Conservation (phyloP, 768 basidiomycete species). For the Cystofilobasidium macerans region DNA sequence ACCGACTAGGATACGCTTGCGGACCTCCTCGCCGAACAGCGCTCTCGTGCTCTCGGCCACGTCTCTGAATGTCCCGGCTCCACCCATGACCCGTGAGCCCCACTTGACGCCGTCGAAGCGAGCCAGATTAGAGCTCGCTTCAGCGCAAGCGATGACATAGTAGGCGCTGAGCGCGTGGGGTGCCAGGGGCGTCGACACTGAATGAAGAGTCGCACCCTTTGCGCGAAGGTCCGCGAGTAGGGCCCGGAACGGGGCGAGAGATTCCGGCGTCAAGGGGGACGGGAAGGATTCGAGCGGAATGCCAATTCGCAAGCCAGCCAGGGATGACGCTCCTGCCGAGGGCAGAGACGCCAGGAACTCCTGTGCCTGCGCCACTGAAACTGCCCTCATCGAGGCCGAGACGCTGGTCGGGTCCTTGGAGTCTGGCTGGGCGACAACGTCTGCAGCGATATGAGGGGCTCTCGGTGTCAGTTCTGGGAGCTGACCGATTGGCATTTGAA, state of each 20-base stretch:
- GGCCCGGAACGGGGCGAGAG: conserved; percentile 43
- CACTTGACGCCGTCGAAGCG: conserved; percentile 80
- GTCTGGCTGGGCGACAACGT: conserved; percentile 51
- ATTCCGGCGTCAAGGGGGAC: conserved; percentile 47
- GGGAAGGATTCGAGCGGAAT: conserved; percentile 82
- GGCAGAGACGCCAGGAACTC: conserved; percentile 7
- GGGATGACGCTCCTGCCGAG: conserved; percentile 14
- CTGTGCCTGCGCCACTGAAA: conserved; percentile 26
- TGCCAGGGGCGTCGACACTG: conserved; percentile 62
- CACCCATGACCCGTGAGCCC: conserved; percentile 42
- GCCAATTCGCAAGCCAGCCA: conserved; percentile 57
- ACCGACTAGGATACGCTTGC: conserved; percentile 74
- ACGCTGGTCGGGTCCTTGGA: conserved; percentile 64
- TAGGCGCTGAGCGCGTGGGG: conserved; percentile 77
- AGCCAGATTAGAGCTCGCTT: conserved; percentile 84
- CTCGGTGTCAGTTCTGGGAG: neutral
- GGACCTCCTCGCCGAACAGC: conserved; percentile 74
- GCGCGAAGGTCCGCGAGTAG: conserved; percentile 42
- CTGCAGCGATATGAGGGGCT: conserved; percentile 29
- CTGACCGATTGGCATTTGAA: neutral
- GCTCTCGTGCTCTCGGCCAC: conserved; percentile 42
- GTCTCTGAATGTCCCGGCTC: conserved; percentile 39
- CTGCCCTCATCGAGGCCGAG: conserved; percentile 39
- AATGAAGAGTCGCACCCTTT: conserved; percentile 55
- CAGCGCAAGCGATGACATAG: conserved; percentile 89